These are phyloP conservation scores for Cymbopogon citratus DNA, from an alignment of 176 grass and related monocot species.

Conservation along the genomic window DNA sequence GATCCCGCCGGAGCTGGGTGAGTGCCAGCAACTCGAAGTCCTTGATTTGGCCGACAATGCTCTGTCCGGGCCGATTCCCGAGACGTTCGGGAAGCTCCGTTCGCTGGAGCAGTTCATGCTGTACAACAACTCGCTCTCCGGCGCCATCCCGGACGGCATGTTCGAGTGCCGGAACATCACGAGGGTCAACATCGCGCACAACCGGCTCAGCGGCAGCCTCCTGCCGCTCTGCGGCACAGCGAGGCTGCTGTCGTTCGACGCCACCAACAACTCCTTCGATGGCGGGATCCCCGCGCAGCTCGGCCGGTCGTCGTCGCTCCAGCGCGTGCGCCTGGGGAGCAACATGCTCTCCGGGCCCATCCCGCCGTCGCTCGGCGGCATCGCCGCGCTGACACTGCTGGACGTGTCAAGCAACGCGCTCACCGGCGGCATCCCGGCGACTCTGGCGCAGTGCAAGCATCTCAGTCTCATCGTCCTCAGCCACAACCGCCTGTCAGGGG, in stretches of 20 bases:
- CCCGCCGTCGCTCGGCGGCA: constrained; percentile 47
- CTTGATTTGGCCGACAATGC: constrained; percentile 85
- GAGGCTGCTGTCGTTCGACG: constrained; percentile 74
- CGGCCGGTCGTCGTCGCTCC: constrained; percentile 61
- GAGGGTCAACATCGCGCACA: constrained; percentile 86
- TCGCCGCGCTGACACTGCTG: constrained; percentile 52
- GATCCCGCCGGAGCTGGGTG: constrained; percentile 64
- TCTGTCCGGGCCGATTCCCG: constrained; percentile 56
- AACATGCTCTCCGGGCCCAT: constrained; percentile 64
- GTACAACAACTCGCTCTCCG: constrained; percentile 93
- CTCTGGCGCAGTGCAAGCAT: constrained; percentile 42
- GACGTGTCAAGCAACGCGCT: constrained; percentile 66
- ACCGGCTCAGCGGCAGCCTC: constrained; percentile 65
- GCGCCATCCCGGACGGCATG: constrained; percentile 69
- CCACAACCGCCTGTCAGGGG: constrained; percentile 57
- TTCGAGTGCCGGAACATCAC: constrained; percentile 95
- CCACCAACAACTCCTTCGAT: constrained; percentile 72
- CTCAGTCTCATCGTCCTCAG: constrained; percentile 67
- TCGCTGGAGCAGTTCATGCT: constrained; percentile 87
- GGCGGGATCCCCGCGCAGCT: constrained; percentile 67
- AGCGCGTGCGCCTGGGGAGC: constrained; percentile 64
- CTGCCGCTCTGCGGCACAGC: constrained; percentile 67
- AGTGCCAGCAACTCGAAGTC: constrained; percentile 48
- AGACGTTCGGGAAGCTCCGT: constrained; percentile 54
- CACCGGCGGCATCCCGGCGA: constrained; percentile 62